Conservation (phyloP, 2,329 filamentous ascomycete species). For the Neofusicoccum sp. region DNA sequence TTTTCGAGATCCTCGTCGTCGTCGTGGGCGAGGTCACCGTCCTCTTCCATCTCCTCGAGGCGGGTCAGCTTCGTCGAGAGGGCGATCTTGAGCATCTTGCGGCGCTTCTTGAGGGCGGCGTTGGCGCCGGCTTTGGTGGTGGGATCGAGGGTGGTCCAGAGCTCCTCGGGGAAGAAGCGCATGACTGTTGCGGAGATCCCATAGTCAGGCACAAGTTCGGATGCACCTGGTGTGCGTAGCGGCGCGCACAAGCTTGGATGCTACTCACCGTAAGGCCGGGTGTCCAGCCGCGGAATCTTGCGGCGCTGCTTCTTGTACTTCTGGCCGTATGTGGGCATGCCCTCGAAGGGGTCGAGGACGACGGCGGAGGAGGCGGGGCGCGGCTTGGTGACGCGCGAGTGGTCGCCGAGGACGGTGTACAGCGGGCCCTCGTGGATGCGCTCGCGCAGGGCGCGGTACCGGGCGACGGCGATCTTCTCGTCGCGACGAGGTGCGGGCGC, state of each 20-base stretch:
- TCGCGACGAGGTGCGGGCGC: slow-evolving; percentile 36
- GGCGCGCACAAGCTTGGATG: too few species aligned
- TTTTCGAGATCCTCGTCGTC: slow-evolving; percentile 39
- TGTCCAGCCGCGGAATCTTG: slow-evolving; percentile 54
- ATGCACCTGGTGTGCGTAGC: neutral
- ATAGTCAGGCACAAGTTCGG: slow-evolving; percentile 14
- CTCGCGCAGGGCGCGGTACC: slow-evolving; percentile 53
- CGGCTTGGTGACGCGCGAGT: slow-evolving; percentile 43
- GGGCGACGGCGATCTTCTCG: slow-evolving; percentile 50
- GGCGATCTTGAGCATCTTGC: slow-evolving; percentile 33
- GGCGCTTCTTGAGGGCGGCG: slow-evolving; percentile 30
- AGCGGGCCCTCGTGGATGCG: slow-evolving; percentile 59
- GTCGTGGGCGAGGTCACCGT: slow-evolving; percentile 25
- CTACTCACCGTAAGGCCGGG: slow-evolving; percentile 54
- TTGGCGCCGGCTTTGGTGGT: slow-evolving; percentile 19
- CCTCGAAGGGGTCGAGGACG: slow-evolving; percentile 59
- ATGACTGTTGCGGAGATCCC: slow-evolving; percentile 42
- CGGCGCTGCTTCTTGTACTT: slow-evolving; percentile 58
- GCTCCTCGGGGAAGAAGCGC: slow-evolving; percentile 58
- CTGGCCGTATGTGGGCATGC: slow-evolving; percentile 60
- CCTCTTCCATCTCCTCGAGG: slow-evolving; percentile 34
- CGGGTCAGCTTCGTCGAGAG: slow-evolving; percentile 37
- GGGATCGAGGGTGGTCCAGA: slow-evolving; percentile 54
- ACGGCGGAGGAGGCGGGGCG: slow-evolving; percentile 27
- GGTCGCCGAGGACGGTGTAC: slow-evolving; percentile 55